Conservation (phyloP, 257 asterid genomes). For the Nicotiana benthamiana region DNA sequence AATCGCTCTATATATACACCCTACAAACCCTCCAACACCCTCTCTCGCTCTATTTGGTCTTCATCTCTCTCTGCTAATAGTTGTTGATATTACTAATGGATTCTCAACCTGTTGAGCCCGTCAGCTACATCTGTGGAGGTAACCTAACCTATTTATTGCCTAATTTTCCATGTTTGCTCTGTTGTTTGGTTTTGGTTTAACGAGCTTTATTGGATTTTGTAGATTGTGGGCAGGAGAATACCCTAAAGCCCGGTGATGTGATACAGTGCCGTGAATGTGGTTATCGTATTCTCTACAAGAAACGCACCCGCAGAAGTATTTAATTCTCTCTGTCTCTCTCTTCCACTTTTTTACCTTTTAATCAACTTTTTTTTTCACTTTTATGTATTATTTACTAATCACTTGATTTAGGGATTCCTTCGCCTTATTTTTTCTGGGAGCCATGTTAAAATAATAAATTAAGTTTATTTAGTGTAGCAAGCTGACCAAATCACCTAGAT, state of each 20-base stretch:
- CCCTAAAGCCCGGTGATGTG: slow-evolving; percentile 72
- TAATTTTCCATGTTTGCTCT: not conserved
- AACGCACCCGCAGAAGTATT: slow-evolving; percentile 72
- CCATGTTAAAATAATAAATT: not conserved
- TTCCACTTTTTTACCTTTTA: not conserved
- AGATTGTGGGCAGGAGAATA: slow-evolving; percentile 93
- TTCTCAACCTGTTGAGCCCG: slow-evolving; percentile 64
- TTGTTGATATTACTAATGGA: slow-evolving; percentile 29
- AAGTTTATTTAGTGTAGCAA: not conserved
- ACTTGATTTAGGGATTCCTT: not conserved
- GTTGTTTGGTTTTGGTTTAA: not conserved
- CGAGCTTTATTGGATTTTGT: not conserved
- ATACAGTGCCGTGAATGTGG: slow-evolving; percentile 92
- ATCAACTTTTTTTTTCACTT: not conserved
- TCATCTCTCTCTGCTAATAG: not conserved
- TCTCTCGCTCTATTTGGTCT: not conserved
- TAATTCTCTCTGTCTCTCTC: slow-evolving; percentile 4
- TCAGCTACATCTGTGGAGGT: slow-evolving; percentile 72
- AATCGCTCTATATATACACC: not conserved
- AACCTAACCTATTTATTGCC: not conserved
- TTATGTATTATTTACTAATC: not conserved
- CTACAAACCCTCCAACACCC: not conserved
- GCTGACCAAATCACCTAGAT: not conserved
- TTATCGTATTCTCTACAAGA: slow-evolving; percentile 86
- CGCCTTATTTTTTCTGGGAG: not conserved